Percentiles rank a stretch among this genome's conserved stretches.
Evolutionary conservation across 805 yeast species (phyloP).

Genomic region (Zygosaccharomyces bailii): DNA sequence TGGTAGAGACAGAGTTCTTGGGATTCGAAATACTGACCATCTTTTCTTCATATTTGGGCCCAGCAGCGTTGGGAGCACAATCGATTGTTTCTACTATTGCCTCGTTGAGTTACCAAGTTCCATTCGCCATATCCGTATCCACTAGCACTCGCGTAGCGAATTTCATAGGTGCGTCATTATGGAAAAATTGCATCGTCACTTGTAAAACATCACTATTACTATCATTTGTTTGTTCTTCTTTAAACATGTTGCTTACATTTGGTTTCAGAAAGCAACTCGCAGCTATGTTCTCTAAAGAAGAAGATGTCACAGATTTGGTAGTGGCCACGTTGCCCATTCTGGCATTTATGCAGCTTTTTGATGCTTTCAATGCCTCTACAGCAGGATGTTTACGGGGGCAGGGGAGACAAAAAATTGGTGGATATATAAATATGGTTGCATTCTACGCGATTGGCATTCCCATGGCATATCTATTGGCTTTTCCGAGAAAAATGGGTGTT

Average conservation of each 20-base stretch:
- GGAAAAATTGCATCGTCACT: constrained; percentile 44
- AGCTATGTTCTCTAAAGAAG: constrained; percentile 57
- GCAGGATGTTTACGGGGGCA: constrained; percentile 79
- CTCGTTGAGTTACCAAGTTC: constrained; percentile 65
- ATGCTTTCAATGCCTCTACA: constrained; percentile 64
- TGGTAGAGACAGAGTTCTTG: constrained; percentile 76
- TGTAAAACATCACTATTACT: constrained; percentile 42
- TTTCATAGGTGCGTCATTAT: constrained; percentile 61
- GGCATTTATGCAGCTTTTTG: constrained; percentile 67
- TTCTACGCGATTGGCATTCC: constrained; percentile 59
- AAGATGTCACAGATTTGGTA: constrained; percentile 51
- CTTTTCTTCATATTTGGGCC: constrained; percentile 64
- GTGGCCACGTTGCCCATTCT: constrained; percentile 55
- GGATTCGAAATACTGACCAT: constrained; percentile 75
- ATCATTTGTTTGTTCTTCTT: constrained; percentile 40
- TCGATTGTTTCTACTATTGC: constrained; percentile 68
- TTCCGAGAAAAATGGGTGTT: constrained; percentile 47
- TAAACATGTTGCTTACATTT: constrained; percentile 47
- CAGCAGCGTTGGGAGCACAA: constrained; percentile 66
- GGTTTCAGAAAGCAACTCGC: constrained; percentile 45
- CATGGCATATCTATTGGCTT: constrained; percentile 51
- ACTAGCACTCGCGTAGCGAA: constrained; percentile 75
- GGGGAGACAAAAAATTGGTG: constrained; percentile 48
- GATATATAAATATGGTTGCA: constrained; percentile 35
- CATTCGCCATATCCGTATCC: constrained; percentile 73